phyloP scores from a whole-genome alignment of 306 rosid species.

The Acmispon strigosus region DNA sequence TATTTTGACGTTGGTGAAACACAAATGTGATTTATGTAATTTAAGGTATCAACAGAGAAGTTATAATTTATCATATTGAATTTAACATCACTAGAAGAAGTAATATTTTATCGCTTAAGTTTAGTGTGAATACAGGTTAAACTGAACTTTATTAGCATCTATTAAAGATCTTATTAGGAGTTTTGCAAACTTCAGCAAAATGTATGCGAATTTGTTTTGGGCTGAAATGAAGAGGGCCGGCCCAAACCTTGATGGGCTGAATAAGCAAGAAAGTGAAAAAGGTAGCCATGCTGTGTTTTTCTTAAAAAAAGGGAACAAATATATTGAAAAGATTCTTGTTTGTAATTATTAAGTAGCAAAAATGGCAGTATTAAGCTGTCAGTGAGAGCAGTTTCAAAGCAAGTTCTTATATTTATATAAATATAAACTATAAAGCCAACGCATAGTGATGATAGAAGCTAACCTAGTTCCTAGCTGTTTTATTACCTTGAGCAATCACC shows the following conservation, averaged over 20 bases:
- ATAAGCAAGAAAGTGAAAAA: neutral
- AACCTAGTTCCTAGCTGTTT: conserved; percentile 20
- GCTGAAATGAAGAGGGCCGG: neutral
- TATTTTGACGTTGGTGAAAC: too few relatives aligned
- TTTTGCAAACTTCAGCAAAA: neutral
- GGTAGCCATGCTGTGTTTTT: neutral
- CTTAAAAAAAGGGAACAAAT: neutral
- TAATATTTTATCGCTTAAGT: too few relatives aligned
- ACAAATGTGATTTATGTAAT: too few relatives aligned
- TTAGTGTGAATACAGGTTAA: too few relatives aligned
- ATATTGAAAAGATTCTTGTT: neutral
- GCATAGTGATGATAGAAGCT: neutral
- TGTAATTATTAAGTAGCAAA: conserved; percentile 5
- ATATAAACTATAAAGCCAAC: conserved; percentile 23
- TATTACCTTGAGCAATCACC: conserved; percentile 20
- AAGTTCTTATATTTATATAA: neutral
- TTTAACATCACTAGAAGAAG: too few relatives aligned
- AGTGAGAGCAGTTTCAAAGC: conserved; percentile 11
- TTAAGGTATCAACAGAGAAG: too few relatives aligned
- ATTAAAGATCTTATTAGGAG: too few relatives aligned
- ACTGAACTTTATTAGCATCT: too few relatives aligned
- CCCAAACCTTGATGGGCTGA: neutral
- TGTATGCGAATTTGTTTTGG: neutral
- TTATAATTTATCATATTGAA: too few relatives aligned
- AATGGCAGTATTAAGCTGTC: conserved; percentile 27